These are phyloP conservation scores for Epichloe typhina DNA, from an alignment of 2,329 filamentous ascomycete species.

Conservation along the genomic window DNA sequence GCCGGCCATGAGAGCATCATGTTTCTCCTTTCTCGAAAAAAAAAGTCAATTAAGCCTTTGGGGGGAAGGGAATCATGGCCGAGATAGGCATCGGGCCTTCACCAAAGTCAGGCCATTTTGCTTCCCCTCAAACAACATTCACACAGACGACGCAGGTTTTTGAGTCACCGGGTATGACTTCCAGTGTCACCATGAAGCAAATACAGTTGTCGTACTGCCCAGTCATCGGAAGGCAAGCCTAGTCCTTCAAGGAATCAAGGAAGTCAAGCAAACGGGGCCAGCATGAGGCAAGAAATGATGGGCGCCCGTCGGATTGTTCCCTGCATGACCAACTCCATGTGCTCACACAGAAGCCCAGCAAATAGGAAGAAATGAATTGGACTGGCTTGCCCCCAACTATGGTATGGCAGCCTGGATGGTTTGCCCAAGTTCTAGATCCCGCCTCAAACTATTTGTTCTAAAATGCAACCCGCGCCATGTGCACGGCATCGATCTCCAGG, in stretches of 20 bases:
- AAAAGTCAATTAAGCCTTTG: no score
- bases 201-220: background rate
- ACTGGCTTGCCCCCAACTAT: background rate
- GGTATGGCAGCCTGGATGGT: background rate
- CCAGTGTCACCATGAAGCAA: slow-evolving; percentile 3
- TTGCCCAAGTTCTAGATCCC: background rate
- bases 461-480: background rate
- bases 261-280: background rate
- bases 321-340: background rate
- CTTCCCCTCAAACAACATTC: slow-evolving; percentile 1
- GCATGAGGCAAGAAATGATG: background rate
- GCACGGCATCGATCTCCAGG: background rate
- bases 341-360: background rate
- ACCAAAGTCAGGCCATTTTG: slow-evolving; percentile 6
- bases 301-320: background rate
- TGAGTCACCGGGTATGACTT: slow-evolving; percentile 4
- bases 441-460: background rate
- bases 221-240: background rate
- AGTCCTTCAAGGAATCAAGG: background rate
- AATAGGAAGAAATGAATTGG: background rate
- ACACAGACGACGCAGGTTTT: slow-evolving; percentile 1
- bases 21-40: background rate
- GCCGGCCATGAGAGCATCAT: background rate
- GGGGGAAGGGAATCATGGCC: background rate
- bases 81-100: slow-evolving; percentile 5